Evolutionary conservation across 768 basidiomycete genomes (phyloP).

Genomic region (Tulasnella sp.): DNA sequence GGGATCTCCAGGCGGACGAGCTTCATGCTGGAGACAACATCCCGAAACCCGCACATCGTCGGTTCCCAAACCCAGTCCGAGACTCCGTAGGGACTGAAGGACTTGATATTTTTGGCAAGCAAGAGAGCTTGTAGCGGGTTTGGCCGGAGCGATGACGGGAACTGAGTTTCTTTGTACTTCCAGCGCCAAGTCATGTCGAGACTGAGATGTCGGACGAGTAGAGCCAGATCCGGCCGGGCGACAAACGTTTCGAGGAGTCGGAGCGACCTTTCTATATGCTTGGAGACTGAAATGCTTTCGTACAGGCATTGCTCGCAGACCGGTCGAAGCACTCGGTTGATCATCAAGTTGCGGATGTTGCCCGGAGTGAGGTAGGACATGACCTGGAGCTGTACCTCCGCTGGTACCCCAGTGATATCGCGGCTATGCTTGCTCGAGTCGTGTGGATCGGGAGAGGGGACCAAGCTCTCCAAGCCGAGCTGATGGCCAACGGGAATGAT

Average conservation of each 20-base stretch:
- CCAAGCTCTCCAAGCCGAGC: too few relatives aligned
- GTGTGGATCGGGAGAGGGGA: too few relatives aligned
- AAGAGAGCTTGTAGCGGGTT: neutral
- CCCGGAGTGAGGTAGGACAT: neutral
- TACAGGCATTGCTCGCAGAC: neutral
- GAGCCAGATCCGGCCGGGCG: neutral
- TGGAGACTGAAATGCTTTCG: neutral
- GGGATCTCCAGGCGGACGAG: neutral
- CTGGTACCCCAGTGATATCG: neutral
- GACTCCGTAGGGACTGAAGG: neutral
- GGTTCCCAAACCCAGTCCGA: neutral
- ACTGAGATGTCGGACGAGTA: neutral
- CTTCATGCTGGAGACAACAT: neutral
- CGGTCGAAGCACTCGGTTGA: neutral
- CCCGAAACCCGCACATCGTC: neutral
- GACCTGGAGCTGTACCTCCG: neutral
- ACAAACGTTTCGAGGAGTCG: neutral
- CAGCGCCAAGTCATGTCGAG: neutral
- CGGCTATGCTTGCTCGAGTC: neutral
- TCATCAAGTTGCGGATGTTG: neutral
- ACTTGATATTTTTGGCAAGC: neutral
- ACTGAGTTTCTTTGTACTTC: neutral
- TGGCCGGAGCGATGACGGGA: neutral
- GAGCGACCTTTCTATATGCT: neutral
- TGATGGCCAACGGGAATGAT: too few relatives aligned